Conservation (phyloP, 441 rosid species). For the Syzygium syzygioides region DNA sequence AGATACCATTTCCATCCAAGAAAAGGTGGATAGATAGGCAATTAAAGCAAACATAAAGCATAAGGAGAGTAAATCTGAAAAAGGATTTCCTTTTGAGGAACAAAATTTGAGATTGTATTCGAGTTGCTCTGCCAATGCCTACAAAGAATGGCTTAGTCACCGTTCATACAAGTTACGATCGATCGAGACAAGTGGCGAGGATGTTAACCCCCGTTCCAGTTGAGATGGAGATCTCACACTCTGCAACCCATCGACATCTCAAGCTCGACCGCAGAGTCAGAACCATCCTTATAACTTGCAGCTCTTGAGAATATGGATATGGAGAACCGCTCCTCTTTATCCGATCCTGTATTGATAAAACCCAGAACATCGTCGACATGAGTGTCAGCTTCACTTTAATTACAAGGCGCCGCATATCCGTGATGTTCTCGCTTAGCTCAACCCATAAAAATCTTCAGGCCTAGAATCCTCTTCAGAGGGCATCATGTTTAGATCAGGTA, state of each 20-base stretch:
- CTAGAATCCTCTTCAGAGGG: conserved; percentile 43
- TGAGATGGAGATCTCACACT: not conserved
- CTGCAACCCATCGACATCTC: not conserved
- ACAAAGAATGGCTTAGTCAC: conserved; percentile 29
- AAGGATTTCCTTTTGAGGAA: not conserved
- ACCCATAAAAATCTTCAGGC: conserved; percentile 19
- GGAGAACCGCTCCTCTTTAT: not conserved
- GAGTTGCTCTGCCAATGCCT: conserved; percentile 5
- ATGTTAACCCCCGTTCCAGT: not conserved
- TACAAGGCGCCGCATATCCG: not conserved
- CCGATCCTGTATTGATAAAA: not conserved
- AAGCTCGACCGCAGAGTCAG: not conserved
- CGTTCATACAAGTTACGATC: conserved; percentile 9
- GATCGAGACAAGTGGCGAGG: not conserved
- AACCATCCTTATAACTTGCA: not conserved
- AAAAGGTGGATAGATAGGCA: not conserved
- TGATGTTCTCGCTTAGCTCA: conserved; percentile 18
- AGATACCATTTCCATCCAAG: not conserved
- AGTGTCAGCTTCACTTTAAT: not conserved
- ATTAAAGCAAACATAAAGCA: not conserved
- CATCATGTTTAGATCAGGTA: conserved; percentile 70
- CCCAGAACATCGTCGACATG: not conserved
- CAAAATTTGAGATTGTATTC: not conserved
- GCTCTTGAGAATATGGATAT: not conserved
- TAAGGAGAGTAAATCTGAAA: not conserved